Evolutionary conservation across 352 stramenopile species (phyloP).

Genomic region (Pythium brachiatum): DNA sequence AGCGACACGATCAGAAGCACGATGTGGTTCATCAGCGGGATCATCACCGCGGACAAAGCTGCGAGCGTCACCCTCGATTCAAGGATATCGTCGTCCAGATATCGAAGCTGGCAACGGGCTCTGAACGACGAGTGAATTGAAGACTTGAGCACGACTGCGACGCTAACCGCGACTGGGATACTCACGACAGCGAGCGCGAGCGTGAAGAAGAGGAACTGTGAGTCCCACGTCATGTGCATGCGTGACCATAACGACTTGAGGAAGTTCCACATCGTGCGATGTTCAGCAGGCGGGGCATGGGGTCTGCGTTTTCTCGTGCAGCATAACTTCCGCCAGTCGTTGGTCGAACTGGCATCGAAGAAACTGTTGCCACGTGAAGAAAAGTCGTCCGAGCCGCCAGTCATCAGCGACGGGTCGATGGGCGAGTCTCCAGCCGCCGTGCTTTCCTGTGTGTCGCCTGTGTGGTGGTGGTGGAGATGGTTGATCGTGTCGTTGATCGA

Average conservation of each 20-base stretch:
- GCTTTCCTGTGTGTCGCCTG: constrained; percentile 15
- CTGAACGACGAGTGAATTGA: constrained; percentile 35
- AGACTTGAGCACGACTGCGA: constrained; percentile 37
- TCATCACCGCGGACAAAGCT: constrained; percentile 43
- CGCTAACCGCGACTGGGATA: constrained; percentile 38
- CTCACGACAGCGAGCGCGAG: constrained; percentile 49
- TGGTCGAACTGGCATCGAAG: background rate
- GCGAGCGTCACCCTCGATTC: constrained; percentile 30
- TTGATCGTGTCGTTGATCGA: constrained; percentile 10
- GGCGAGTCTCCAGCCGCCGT: constrained; percentile 1
- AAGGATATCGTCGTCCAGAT: constrained; percentile 18
- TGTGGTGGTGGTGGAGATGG: constrained; percentile 21
- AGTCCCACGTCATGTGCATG: constrained; percentile 71
- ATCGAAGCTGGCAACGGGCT: constrained; percentile 39
- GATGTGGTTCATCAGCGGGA: constrained; percentile 63
- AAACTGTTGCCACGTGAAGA: constrained; percentile 11
- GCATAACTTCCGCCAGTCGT: constrained; percentile 11
- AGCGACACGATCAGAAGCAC: constrained; percentile 68
- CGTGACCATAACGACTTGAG: constrained; percentile 48
- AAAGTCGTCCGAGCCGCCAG: constrained; percentile 16
- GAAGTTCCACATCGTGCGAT: constrained; percentile 19
- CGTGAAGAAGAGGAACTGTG: constrained; percentile 56
- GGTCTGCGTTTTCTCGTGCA: constrained; percentile 2
- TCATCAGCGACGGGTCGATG: constrained; percentile 6
- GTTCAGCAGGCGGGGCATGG: background rate